Evolutionary conservation across 208 protist genomes (phyloP).

Genomic region (Trypanosomatidae sp.): DNA sequence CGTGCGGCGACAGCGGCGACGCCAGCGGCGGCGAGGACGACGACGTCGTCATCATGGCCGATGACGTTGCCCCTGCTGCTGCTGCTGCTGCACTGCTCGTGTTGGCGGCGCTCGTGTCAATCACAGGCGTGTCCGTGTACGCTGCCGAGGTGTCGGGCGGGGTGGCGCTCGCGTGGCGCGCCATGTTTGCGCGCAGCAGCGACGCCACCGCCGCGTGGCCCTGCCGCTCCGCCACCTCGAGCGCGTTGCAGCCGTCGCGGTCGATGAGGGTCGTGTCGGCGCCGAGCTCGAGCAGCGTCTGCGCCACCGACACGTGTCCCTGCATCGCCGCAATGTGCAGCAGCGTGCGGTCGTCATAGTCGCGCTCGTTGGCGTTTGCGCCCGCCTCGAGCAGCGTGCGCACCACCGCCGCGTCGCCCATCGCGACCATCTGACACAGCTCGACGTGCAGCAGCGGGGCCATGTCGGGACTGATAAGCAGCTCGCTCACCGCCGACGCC

Average conservation of each 20-base stretch:
- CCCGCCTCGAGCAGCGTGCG: conserved; percentile 57
- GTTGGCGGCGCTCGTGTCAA: too few relatives aligned
- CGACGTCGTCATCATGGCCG: conserved; percentile 4
- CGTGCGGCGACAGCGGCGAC: conserved; percentile 15
- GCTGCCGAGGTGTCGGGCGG: neutral
- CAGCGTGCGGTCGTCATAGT: conserved; percentile 70
- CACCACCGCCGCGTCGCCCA: conserved; percentile 45
- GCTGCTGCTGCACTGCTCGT: too few relatives aligned
- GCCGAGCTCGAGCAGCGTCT: conserved; percentile 51
- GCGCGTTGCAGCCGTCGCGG: conserved; percentile 43
- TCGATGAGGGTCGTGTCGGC: conserved; percentile 33
- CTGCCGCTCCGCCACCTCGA: conserved; percentile 47
- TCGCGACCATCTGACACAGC: conserved; percentile 60
- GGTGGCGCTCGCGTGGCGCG: neutral
- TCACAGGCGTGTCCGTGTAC: neutral
- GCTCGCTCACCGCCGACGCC: conserved; percentile 19
- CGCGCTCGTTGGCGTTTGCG: conserved; percentile 55
- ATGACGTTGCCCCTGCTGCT: conserved; percentile 3
- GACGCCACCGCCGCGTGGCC: conserved; percentile 35
- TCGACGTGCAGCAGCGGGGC: conserved; percentile 65
- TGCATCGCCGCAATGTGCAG: conserved; percentile 69
- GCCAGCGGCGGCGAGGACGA: conserved; percentile 9
- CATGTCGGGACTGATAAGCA: conserved; percentile 30
- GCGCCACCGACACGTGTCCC: conserved; percentile 31
- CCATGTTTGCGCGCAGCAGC: conserved; percentile 8